Base-by-base conservation (phyloP, 1,284 basidiomycete genomes). In the Ganoderma resinaceum region DNA sequence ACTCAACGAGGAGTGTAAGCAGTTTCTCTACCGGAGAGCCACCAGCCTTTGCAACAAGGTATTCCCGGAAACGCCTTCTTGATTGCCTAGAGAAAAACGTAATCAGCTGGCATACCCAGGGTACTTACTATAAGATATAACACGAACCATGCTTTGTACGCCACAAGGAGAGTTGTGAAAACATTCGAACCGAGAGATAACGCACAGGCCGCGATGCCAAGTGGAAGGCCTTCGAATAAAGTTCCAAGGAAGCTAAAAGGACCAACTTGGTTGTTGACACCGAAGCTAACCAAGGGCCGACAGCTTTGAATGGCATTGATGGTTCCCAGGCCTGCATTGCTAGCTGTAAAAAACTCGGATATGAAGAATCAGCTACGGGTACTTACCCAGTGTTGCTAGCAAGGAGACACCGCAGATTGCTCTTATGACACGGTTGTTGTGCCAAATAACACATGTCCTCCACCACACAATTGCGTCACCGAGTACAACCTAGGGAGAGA, bases 381-480 rank as follows among this genome's bases (percentile, higher is more conserved):
- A 42, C 38, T 29, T 26, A 61, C 59, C n/a, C 3, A 43, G 16
- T 18, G 59, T 61, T 3, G 23, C 59, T 1, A 23, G 16, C 16
- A 61, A 40, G 26, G 43, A 42, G 2, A 42, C 3, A 2, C 37
- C 38, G 14, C 59, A 29, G n/a, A 29, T 2, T 5, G 7, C 40
- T 16, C 59, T 37, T 11, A 43, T 26, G 26, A 61, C 26, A 18
- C n/a, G 38, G 26, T 29, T 61, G 42, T 42, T 20, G 12, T 26
- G 38, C 59, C 59, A 61, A 4, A 61, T 14, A 1, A 40, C 59
- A 6, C 35, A 42, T 23, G 59, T 40, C 23, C 59, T 61, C 59
- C 59, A 61, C 23, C 59, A 61, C 18, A 43, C 59, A 3, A 61
- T 61, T 2, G 59, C 35, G 7, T 61, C 59, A 0, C 59, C 59